Evolutionary conservation across 2,329 filamentous ascomycete genomes (phyloP).

Genomic region (Fusarium hostae): DNA sequence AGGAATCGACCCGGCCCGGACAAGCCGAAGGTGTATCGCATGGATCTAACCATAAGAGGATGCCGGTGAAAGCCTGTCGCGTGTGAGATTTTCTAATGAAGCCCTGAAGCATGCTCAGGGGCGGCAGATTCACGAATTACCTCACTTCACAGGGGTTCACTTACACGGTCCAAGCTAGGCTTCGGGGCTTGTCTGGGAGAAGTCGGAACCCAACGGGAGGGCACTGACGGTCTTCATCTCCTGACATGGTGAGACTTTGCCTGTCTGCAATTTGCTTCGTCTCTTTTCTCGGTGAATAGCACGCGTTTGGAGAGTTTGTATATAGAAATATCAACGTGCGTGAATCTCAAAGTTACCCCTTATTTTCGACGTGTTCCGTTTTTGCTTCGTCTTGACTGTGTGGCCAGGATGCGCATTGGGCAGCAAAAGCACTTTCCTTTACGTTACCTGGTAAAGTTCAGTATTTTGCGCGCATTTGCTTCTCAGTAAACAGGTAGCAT

Average conservation of each 20-base stretch:
- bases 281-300: slow-evolving; percentile 24
- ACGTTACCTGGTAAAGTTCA: slow-evolving; percentile 37
- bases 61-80: slow-evolving; percentile 32
- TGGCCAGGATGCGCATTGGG: slow-evolving; percentile 42
- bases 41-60: slow-evolving; percentile 30
- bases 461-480: slow-evolving; percentile 1
- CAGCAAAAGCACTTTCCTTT: slow-evolving; percentile 44
- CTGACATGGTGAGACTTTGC: slow-evolving; percentile 45
- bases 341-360: slow-evolving; percentile 24
- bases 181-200: slow-evolving; percentile 22
- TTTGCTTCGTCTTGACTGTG: slow-evolving; percentile 32
- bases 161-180: slow-evolving; percentile 20
- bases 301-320: slow-evolving; percentile 18
- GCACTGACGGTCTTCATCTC: slow-evolving; percentile 32
- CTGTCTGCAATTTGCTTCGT: slow-evolving; percentile 34
- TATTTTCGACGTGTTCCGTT: slow-evolving; percentile 11
- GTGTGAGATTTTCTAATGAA: slow-evolving; percentile 14
- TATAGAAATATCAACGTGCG: not conserved
- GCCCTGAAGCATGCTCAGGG: slow-evolving; percentile 27
- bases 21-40: slow-evolving; percentile 39
- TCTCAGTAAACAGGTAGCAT: slow-evolving; percentile 31
- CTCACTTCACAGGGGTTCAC: slow-evolving; percentile 27
- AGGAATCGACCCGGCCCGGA: slow-evolving; percentile 29
- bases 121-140: slow-evolving; percentile 6
- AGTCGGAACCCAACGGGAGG: slow-evolving; percentile 30